Evolutionary conservation across 257 asterid species (phyloP).

Genomic region (Solanum piurae): DNA sequence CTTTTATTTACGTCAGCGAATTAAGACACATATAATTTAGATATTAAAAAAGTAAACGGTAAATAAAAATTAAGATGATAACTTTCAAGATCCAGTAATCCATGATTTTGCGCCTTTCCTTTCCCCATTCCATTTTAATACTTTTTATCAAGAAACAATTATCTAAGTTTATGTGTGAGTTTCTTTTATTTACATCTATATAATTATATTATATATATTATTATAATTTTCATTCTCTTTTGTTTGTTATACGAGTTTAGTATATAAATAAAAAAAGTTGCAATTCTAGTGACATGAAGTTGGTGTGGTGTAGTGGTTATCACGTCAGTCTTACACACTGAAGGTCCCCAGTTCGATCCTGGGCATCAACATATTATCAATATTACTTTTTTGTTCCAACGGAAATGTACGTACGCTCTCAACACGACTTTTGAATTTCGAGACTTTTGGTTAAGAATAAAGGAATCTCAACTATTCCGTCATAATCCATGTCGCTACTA

Average conservation of each 20-base stretch:
- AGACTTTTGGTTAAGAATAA: no score
- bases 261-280: accelerated
- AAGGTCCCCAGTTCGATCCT: conserved; percentile 48
- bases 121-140: not conserved
- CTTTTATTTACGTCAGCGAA: not conserved
- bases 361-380: conserved; percentile 17
- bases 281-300: not conserved
- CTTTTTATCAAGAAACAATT: not conserved
- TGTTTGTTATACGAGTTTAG: not conserved
- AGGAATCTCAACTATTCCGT: not conserved
- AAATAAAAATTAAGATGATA: no score
- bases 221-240: not conserved
- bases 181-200: not conserved
- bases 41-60: not conserved
- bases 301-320: conserved; percentile 54
- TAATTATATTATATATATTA: no score
- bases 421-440: no score
- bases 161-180: not conserved
- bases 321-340: conserved; percentile 48
- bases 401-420: no score
- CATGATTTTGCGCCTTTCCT: not conserved
- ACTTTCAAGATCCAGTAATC: not conserved
- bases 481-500: no score
- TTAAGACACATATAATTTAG: no score
- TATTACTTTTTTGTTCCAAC: no score